phyloP scores from a whole-genome alignment of 2,329 filamentous ascomycete genomes.

The Aspergillus arachidicola region DNA sequence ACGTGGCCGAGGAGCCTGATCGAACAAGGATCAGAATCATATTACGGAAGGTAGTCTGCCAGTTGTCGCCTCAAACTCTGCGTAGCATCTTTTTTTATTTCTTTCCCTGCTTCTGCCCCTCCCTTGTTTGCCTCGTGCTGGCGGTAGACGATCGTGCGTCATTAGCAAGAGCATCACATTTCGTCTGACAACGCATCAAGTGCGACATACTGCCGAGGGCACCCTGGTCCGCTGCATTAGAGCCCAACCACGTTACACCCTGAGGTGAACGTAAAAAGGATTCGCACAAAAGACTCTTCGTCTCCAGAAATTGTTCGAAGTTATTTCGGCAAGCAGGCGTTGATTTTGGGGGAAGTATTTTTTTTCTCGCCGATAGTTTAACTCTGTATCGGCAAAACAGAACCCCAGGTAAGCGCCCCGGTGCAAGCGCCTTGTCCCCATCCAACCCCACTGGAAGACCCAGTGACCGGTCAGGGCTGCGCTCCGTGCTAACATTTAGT shows the following conservation, averaged over 20 bases:
- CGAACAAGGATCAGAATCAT: slow-evolving; percentile 19
- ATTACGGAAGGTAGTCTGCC: slow-evolving; percentile 23
- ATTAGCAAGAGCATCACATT: slow-evolving; percentile 30
- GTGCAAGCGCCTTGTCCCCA: slow-evolving; percentile 24
- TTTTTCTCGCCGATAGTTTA: slow-evolving; percentile 15
- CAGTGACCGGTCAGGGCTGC: slow-evolving; percentile 47
- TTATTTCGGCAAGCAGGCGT: slow-evolving; percentile 26
- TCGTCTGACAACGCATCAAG: slow-evolving; percentile 48
- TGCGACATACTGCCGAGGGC: slow-evolving; percentile 35
- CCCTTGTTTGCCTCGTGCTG: slow-evolving; percentile 25
- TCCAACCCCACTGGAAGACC: slow-evolving; percentile 32
- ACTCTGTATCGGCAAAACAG: slow-evolving; percentile 20
- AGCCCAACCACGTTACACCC: slow-evolving; percentile 49
- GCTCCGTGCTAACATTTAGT: slow-evolving; percentile 46
- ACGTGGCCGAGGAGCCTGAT: slow-evolving; percentile 29
- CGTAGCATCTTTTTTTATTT: slow-evolving; percentile 20
- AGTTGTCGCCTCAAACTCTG: slow-evolving; percentile 23
- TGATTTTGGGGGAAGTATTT: slow-evolving; percentile 16
- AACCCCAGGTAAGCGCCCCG: slow-evolving; percentile 37
- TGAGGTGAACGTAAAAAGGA: slow-evolving; percentile 30
- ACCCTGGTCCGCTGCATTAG: slow-evolving; percentile 45
- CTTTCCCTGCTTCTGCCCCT: background rate
- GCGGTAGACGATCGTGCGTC: slow-evolving; percentile 31
- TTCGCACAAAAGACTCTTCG: slow-evolving; percentile 38
- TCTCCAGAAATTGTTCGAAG: slow-evolving; percentile 29